Evolutionary conservation across 139 green algal genomes (phyloP).

Genomic region (Tetradesmus lagerheimii): DNA sequence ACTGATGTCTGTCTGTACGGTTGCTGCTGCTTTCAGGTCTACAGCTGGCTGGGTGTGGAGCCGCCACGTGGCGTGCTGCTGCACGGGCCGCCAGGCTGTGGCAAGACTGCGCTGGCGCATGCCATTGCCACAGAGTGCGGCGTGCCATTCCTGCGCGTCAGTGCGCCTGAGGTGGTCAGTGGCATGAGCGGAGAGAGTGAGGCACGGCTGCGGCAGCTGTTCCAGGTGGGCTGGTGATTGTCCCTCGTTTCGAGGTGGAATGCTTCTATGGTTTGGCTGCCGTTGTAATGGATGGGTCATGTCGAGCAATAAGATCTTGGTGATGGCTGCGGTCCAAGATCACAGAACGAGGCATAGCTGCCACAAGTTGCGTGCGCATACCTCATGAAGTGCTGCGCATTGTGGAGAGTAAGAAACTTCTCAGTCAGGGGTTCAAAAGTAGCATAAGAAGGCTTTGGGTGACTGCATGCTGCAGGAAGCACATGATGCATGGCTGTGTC

Average conservation of each 20-base stretch:
- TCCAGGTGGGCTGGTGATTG: constrained; percentile 50
- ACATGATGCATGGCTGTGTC: too few species aligned
- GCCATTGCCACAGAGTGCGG: constrained; percentile 92
- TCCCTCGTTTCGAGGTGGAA: background rate
- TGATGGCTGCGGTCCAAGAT: too few species aligned
- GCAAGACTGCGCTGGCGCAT: constrained; percentile 94
- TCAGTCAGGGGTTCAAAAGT: too few species aligned
- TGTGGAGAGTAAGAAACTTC: too few species aligned
- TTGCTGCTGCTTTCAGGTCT: constrained; percentile 73
- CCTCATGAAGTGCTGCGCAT: background rate
- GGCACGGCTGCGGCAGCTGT: constrained; percentile 88
- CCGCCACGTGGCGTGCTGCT: constrained; percentile 92
- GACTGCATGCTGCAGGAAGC: too few species aligned
- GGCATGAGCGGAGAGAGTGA: constrained; percentile 73
- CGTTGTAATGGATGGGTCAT: background rate
- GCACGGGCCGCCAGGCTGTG: constrained; percentile 90
- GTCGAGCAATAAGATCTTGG: too few species aligned
- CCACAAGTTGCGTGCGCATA: background rate
- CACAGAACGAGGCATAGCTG: constrained; percentile 80
- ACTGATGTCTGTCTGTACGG: background rate
- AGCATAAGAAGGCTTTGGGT: too few species aligned
- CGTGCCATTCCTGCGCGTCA: constrained; percentile 89
- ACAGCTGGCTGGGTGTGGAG: constrained; percentile 89
- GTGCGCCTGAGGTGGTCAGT: constrained; percentile 58
- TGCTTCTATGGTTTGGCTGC: background rate